Evolutionary conservation across 2,329 filamentous ascomycete genomes (phyloP), one percentile per base, ranked within the genome.

Genomic region (Neonectria punicea): DNA sequence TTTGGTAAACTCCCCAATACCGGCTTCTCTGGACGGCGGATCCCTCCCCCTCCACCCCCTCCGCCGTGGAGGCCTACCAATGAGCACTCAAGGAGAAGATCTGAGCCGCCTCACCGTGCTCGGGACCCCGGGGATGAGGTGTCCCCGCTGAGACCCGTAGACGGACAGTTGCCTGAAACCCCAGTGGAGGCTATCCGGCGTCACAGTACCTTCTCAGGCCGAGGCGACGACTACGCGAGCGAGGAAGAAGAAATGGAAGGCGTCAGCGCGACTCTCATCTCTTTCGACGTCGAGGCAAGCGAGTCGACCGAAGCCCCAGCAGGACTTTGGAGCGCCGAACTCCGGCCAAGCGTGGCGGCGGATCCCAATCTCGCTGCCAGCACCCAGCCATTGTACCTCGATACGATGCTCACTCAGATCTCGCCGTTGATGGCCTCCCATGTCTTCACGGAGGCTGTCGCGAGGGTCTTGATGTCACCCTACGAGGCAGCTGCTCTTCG

Each of bases 211-310:
- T 79, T 85, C 63, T 86, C 85, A 0, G 76, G 78, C 10, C 76
- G 83, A n/a, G 83, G 79, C 14, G 84, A 85, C 61, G 86, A 87
- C 44, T 86, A 85, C 63, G 83, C 79, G 11, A 86, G 82, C 13
- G 87, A 89, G 51, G 87, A 89, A 58, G 86, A 88, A 53, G 86
- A 86, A 16, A 79, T 84, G 14, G 86, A 87, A 53, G 81, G 84
- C 53, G 78, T 88, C 25, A 86, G 83, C 59, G 83, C 86, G 1
- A 88, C 86, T 0, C 77, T 89, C 5, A 88, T 89, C 56, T 88
- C 85, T 67, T 89, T 89, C 61, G 87, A 89, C 61, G 86, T 89
- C 30, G 87, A 89, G 67, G 84, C 86, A 0, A 84, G 82, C 4
- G 86, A 88, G 51, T 79, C 85, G 0, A 82, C 80, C 3, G 84